Evolutionary conservation across 768 basidiomycete species (phyloP), one percentile per base, ranked within the genome.

Genomic region (Cyclocybe cylindracea): DNA sequence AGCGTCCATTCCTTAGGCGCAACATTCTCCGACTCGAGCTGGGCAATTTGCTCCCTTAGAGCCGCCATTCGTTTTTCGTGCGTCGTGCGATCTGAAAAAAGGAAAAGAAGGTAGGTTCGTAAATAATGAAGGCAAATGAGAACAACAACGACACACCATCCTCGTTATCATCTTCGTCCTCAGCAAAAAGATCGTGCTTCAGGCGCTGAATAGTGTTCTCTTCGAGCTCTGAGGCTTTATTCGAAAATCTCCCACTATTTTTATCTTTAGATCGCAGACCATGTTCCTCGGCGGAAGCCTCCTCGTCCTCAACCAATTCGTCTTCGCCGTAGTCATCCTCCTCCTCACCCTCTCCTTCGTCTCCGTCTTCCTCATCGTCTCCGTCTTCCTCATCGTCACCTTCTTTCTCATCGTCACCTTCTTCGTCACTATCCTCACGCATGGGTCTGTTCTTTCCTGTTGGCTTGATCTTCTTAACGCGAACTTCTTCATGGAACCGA

Each of bases 1-100:
- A 97, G 78, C 5, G 86, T 86, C 97, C 97, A 99, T 54, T 92
- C 86, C 70, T 98, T 98, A 45, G 83, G 78, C 2, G 84, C 86
- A 46, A 96, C 82, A 66, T 96, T 98, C 67, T 94, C 87, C 1
- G 83, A 74, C 66, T 98, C 97, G 34, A 98, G 75, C 14, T 82
- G 70, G 7, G 83, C 69, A 45, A 99, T 98, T 68, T 98, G 87
- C 53, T 87, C 79, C 29, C 78, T 79, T 13, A 98, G 73, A 1
- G 80, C 80, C 4, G 82, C 75, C 71, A 89, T 79, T n/a, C 91
- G 84, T 59, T 80, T 86, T 70, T 96, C 87, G 63, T 95, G 83
- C 0, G 85, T 83, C 0, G 94, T 88, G 44, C 93, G 66, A 62
- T 83, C 84, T 85, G 45, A 36, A 55, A 51, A 59, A 61, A 54